Base-by-base conservation (phyloP, 352 stramenopile genomes). In the Phytophthora tentaculata region DNA sequence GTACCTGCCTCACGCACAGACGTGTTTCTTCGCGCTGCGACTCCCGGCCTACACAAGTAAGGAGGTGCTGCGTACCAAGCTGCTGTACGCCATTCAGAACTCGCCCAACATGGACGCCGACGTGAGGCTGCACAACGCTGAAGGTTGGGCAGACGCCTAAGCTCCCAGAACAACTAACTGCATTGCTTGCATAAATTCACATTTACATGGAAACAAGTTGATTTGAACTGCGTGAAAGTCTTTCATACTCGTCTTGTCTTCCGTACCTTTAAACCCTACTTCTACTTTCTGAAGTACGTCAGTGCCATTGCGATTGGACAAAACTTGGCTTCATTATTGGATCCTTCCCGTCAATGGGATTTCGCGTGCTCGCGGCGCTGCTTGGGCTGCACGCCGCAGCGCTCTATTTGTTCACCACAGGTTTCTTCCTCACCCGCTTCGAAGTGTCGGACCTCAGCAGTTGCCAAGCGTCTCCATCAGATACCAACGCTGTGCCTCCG, bases 11-110 rank as follows among this genome's bases (percentile, higher is more conserved):
- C 97, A 98, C 70, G 97, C 97, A n/a, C 98, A 98, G 67, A 99
- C 98, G 9, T 99, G 98, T 73, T 99, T 99, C 84, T 99, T 99
- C 74, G 96, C 94, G 16, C 77, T 99, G 53, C 94, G 92, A 0
- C 77, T 99, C 24, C 98, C 98, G 20, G 76, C 89, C 53, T 99
- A 99, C 76, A 96, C 91, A 48, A 94, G 77, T 28, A 91, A 97
- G 67, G 90, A 97, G 45, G 77, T 94, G n/a, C 67, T 97, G 61
- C 79, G 86, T 8, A 70, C 82, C 10, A 96, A 96, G 61, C 68
- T 98, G 54, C 75, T 96, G 56, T 98, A 98, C 61, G 94, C 95
- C 49, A 98, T 98, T 67, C 89, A 97, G 78, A 98, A 98, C 81
- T 98, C 92, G 76, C 90, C 90, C n/a, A 97, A 98, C 76, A 98